Base-by-base conservation (phyloP, 257 asterid species). In the Striga asiatica region DNA sequence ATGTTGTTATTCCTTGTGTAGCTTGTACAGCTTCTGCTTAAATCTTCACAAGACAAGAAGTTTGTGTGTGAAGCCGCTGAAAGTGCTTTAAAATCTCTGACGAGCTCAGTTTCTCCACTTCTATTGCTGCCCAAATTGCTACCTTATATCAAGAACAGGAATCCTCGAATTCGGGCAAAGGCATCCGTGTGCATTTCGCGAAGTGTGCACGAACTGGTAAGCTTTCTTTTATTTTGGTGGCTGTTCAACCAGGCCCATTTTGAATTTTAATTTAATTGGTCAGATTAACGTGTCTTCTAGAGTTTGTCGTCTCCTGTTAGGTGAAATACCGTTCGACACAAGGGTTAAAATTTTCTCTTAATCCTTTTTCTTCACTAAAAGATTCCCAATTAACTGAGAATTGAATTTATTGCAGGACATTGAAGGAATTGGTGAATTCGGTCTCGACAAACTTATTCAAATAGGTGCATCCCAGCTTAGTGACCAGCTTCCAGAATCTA, bases 31-130 rank as follows among this genome's bases (percentile, higher is more conserved):
- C 94, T 89, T 63, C 94, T 89, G 56, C 93, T 89, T 66, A 89
- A 85, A 60, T 74, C 97, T 64, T 85, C 97, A 55, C 97, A 89
- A 89, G 97, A 89, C 81, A 89, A 89, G 76, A 79, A 74, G 71
- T 89, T 89, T 54, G 97, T 89, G 18, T 82, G 97, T 7, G 95
- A 89, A 69, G 97, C 95, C 60, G 97, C 95, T 48, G 95, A 77
- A 69, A 74, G 75, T 61, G 89, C 95, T 69, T 64, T 89, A 48
- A 58, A 74, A 39, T 70, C 85, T 71, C 60, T 89, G 83, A 85
- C 97, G 11, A 82, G 70, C 45, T 89, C 78, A 75, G 73, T 89
- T 71, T 79, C 95, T 39, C 94, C 97, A 19, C 76, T 66, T 60
- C 66, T 75, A n/a, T 68, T 85, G 73, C 69, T 89, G 57, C 97